phyloP scores from a whole-genome alignment of 345 rosid genomes.

The Durio zibethinus region DNA sequence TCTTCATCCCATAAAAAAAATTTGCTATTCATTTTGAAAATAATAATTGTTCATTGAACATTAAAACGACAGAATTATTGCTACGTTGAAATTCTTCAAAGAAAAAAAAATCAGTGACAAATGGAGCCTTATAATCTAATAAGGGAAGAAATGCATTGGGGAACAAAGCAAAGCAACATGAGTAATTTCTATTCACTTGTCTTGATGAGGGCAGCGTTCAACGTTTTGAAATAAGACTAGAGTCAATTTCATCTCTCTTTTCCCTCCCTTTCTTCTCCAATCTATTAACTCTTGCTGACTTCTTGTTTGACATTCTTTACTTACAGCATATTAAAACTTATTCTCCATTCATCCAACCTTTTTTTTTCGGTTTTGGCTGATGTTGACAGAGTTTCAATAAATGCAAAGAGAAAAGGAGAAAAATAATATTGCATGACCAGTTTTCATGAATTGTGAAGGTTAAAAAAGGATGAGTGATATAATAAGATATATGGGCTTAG shows the following conservation, averaged over 20 bases:
- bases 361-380: too few relatives aligned
- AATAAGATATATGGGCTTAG: not conserved
- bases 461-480: not conserved
- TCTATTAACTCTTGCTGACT: not conserved
- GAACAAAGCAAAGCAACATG: not conserved
- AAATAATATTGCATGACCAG: constrained; percentile 8
- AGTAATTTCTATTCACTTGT: not conserved
- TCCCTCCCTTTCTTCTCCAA: not conserved
- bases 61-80: not conserved
- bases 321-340: too few relatives aligned
- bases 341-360: too few relatives aligned
- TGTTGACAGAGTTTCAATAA: not conserved
- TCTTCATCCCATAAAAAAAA: not conserved
- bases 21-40: not conserved
- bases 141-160: not conserved
- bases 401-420: too few relatives aligned
- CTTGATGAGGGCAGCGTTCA: not conserved
- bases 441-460: not conserved
- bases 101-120: not conserved
- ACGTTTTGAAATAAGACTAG: too few relatives aligned
- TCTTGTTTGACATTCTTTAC: not conserved
- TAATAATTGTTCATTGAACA: not conserved
- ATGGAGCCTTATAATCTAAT: not conserved
- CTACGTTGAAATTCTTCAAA: not conserved
- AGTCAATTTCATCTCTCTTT: not conserved